phyloP scores from a whole-genome alignment of 1,284 basidiomycete genomes.

The Moniliophthora roreri region DNA sequence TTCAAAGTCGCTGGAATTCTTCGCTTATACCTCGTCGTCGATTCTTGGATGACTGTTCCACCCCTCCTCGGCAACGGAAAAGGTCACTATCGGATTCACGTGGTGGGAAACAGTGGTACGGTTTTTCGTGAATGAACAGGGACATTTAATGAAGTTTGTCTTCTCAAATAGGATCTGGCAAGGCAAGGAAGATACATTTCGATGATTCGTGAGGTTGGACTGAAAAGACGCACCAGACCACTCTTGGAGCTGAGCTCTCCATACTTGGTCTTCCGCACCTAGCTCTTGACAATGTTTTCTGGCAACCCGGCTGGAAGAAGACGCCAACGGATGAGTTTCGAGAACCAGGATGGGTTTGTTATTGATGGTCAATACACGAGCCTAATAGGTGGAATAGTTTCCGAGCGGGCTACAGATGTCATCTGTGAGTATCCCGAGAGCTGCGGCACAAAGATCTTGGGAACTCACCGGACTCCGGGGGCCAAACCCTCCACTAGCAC shows the following conservation, averaged over 20 bases:
- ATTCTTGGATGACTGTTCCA: background rate
- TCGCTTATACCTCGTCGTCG: too few species aligned
- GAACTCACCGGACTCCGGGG: constrained; percentile 39
- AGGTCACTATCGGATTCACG: constrained; percentile 12
- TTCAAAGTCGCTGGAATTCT: too few species aligned
- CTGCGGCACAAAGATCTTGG: background rate
- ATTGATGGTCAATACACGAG: constrained; percentile 45
- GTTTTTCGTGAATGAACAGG: background rate
- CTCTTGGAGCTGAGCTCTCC: constrained; percentile 45
- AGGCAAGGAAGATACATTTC: constrained; percentile 3
- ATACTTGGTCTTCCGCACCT: constrained; percentile 47
- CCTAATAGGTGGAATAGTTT: constrained; percentile 31
- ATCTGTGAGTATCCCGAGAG: constrained; percentile 45
- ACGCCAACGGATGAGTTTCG: constrained; percentile 37
- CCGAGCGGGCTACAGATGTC: constrained; percentile 50
- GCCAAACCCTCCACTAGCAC: constrained; percentile 58
- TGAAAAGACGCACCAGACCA: constrained; percentile 37
- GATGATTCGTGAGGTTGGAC: background rate
- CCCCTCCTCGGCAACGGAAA: constrained; percentile 12
- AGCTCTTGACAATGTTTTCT: constrained; percentile 43
- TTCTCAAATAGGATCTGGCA: constrained; percentile 4
- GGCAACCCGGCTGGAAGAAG: constrained; percentile 48
- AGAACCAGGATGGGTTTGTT: constrained; percentile 43
- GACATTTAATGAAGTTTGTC: background rate
- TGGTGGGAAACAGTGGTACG: constrained; percentile 16